Evolutionary conservation across 75 land plant species (phyloP), one percentile per base, ranked within the genome.

Genomic region (Pinus albicaulis): DNA sequence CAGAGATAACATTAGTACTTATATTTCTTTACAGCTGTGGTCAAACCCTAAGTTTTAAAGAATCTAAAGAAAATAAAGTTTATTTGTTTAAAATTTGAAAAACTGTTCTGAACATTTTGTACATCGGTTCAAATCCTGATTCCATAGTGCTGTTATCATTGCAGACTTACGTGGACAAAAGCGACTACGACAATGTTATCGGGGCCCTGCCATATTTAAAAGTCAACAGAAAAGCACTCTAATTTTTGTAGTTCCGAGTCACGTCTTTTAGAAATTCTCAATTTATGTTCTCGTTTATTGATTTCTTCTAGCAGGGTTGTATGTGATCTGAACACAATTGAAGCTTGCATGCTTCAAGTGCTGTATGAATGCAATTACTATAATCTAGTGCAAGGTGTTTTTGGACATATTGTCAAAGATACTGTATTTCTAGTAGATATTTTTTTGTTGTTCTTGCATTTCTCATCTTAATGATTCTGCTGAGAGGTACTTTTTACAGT

Each of bases 161-260:
- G 36, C 86, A 87, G 86, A 78, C 62, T 31, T 57, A 68, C 15
- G 83, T 83, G 6, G 73, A 73, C 86, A 58, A 76, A 65, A 88
- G 85, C 19, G 82, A 89, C 59, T 89, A 83, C 52, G 79, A 81
- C 82, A 89, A 83, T 77, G 84, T 87, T 38, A 85, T 85, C 7
- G 82, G 89, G 55, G 84, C 84, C 20, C 31, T 87, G 59, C 89
- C 89, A n/a, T 87, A 87, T 23, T 77, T 84, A 28, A 84, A 87
- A 73, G 87, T 87, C 5, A 87, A 87, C 59, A 77, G 86, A 60
- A 78, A 72, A 71, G 68, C 58, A 84, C 80, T 17, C 15, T 84
- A 77, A 83, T 20, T 41, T 68, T 41, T n/a, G 24, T 7, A 10
- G 52, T n/a, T 38, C 68, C 34, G 20, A 64, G 20, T 41, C 53